Evolutionary conservation across 257 asterid genomes (phyloP).

Genomic region (Solanum tarapatanum): DNA sequence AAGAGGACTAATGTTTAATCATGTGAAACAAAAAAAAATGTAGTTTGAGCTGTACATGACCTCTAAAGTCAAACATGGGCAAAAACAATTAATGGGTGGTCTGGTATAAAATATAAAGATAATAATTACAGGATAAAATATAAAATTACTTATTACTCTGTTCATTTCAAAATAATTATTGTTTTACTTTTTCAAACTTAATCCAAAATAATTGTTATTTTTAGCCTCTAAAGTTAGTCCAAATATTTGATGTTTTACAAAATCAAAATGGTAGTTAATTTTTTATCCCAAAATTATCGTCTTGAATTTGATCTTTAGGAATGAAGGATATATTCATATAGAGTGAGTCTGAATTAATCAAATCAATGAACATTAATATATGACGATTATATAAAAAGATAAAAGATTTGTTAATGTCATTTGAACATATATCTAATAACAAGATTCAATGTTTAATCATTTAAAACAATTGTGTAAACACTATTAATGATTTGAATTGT

Average conservation of each 20-base stretch:
- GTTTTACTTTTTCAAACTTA: neutral
- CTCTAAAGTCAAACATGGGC: neutral
- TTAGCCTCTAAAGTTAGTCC: neutral
- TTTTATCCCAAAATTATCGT: fast-evolving
- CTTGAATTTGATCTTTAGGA: neutral
- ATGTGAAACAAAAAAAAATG: neutral
- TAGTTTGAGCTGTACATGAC: neutral
- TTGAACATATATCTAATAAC: neutral
- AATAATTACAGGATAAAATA: too few species aligned
- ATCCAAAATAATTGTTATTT: too few species aligned
- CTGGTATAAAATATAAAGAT: too few species aligned
- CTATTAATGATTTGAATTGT: neutral
- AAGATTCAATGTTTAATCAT: neutral
- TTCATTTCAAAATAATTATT: too few species aligned
- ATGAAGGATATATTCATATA: too few species aligned
- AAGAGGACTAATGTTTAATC: neutral
- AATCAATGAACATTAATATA: too few species aligned
- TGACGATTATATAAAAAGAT: too few species aligned
- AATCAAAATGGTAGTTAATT: neutral
- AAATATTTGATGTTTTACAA: neutral
- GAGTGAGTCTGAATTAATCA: neutral
- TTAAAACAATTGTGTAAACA: neutral
- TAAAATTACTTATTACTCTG: too few species aligned
- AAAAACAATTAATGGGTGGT: too few species aligned
- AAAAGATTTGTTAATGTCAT: neutral